phyloP scores from a whole-genome alignment of 441 rosid species.

The Erodium trifolium region DNA sequence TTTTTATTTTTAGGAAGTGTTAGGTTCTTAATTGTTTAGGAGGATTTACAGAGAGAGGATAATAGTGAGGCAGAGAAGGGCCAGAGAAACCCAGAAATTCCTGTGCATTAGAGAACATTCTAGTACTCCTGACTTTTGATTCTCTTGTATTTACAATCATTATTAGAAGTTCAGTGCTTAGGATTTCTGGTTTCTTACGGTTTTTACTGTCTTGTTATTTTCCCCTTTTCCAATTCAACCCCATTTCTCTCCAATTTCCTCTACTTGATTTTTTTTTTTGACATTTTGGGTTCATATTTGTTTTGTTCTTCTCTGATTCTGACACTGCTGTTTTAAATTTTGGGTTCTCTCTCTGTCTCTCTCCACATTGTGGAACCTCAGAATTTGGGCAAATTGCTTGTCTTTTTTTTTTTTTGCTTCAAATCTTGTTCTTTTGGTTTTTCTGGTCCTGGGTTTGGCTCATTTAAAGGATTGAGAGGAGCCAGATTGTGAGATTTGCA shows the following conservation, averaged over 20 bases:
- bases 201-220: background rate
- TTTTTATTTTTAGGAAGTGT: background rate
- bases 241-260: background rate
- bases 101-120: slow-evolving; percentile 6
- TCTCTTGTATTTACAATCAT: background rate
- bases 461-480: background rate
- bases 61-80: background rate
- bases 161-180: slow-evolving; percentile 9
- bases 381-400: background rate
- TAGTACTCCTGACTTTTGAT: background rate
- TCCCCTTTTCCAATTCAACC: background rate
- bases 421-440: background rate
- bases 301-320: background rate
- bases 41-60: background rate
- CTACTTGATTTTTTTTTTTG: background rate
- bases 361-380: too few species aligned
- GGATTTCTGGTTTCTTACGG: slow-evolving; percentile 1
- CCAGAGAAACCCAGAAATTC: slow-evolving; percentile 7
- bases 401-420: background rate
- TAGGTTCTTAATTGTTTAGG: background rate
- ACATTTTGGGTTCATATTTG: slow-evolving; percentile 6
- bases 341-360: background rate
- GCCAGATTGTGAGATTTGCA: background rate
- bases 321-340: background rate
- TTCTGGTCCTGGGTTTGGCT: slow-evolving; percentile 5